Percentiles rank a stretch among this genome's conserved stretches.
Conservation (phyloP, 768 basidiomycete genomes). For the Strobilomyces dryophilus region DNA sequence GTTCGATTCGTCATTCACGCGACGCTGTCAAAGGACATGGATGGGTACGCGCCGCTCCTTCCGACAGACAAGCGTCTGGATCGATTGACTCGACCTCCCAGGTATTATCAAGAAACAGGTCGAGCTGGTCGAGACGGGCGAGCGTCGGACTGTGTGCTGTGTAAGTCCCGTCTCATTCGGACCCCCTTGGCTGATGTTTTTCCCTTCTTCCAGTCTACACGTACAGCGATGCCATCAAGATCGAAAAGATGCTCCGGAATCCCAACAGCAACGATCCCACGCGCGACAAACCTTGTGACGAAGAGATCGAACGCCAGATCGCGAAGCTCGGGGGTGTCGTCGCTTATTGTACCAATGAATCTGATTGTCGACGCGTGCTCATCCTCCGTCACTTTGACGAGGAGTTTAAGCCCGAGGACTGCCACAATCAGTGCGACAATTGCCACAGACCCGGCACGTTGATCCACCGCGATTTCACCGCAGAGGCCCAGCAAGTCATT, state of each 20-base stretch:
- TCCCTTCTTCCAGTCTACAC: conserved; percentile 50
- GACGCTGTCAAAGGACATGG: conserved; percentile 75
- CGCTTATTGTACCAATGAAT: conserved; percentile 75
- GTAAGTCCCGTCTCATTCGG: conserved; percentile 40
- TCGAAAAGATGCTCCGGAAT: conserved; percentile 60
- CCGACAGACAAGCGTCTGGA: background rate
- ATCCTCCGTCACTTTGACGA: conserved; percentile 90
- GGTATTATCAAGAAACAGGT: conserved; percentile 95
- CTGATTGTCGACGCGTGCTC: conserved; percentile 83
- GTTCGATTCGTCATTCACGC: conserved; percentile 93
- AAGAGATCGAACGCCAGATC: conserved; percentile 65
- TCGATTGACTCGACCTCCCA: conserved; percentile 25
- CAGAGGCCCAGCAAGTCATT: conserved; percentile 52
- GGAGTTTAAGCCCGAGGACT: conserved; percentile 62
- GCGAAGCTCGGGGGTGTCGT: conserved; percentile 64
- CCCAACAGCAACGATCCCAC: conserved; percentile 38
- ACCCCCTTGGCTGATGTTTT: background rate
- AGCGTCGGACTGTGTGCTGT: conserved; percentile 81
- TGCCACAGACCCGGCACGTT: conserved; percentile 54
- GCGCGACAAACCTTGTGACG: conserved; percentile 28
- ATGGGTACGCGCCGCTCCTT: conserved; percentile 51
- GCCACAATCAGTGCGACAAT: conserved; percentile 77
- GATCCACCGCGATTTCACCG: conserved; percentile 56
- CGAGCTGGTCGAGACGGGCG: conserved; percentile 90
- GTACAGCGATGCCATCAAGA: conserved; percentile 51